A percentile compares a stretch with the other conserved stretches of the same genome.
Evolutionary conservation across 805 yeast species (phyloP).

Genomic region (Vanderwaltozyma yarrowii): DNA sequence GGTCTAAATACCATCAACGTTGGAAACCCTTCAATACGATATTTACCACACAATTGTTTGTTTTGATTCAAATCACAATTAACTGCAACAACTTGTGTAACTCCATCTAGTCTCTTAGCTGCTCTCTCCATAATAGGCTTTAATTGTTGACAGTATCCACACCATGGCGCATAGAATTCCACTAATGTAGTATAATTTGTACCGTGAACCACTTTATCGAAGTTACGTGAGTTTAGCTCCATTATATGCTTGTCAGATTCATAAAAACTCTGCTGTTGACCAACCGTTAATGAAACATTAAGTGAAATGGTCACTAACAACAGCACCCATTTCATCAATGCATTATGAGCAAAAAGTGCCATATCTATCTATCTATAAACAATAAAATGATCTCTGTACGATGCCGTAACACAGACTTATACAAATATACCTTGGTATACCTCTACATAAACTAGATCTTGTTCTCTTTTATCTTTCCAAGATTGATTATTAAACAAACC

Average conservation of each 20-base stretch:
- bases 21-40: conserved; percentile 71
- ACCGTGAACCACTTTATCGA: conserved; percentile 53
- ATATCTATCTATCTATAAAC: no score
- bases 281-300: not conserved
- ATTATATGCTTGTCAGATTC: conserved; percentile 33
- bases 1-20: conserved; percentile 77
- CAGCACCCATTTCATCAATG: no score
- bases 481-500: no score
- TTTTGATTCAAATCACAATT: conserved; percentile 71
- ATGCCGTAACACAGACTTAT: no score
- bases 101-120: conserved; percentile 46
- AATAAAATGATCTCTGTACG: no score
- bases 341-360: no score
- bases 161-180: conserved; percentile 96
- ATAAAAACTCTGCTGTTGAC: conserved; percentile 16
- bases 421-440: no score
- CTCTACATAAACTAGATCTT: no score
- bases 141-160: conserved; percentile 81
- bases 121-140: conserved; percentile 54
- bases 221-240: conserved; percentile 47
- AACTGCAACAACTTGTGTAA: conserved; percentile 66
- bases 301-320: not conserved
- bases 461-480: no score
- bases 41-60: conserved; percentile 55
- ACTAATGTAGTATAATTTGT: conserved; percentile 75